phyloP scores from a whole-genome alignment of 495 filamentous ascomycete species.

The Hypoxylon cercidicola region DNA sequence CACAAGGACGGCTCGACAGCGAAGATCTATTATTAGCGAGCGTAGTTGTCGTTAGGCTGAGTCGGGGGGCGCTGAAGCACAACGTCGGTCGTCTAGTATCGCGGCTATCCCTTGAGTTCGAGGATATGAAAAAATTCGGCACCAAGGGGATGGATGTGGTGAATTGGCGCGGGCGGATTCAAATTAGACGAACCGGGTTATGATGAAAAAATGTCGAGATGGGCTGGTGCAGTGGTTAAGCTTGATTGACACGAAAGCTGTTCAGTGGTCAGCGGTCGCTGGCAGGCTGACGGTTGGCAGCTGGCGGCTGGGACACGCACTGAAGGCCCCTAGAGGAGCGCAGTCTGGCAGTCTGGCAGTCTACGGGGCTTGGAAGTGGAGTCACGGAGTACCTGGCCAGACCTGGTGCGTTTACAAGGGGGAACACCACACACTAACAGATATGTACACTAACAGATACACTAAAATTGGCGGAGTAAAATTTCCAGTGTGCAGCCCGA shows the following conservation, averaged over 20 bases:
- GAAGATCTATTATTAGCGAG: slow-evolving; percentile 33
- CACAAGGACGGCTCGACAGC: slow-evolving; percentile 14
- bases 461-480: slow-evolving; percentile 21
- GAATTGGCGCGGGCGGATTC: slow-evolving; percentile 36
- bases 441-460: too few species aligned
- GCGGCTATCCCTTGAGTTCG: slow-evolving; percentile 22
- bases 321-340: slow-evolving; percentile 12
- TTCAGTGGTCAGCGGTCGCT: background rate
- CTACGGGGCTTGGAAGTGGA: slow-evolving; percentile 25
- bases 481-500: slow-evolving; percentile 20
- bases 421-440: slow-evolving; percentile 21
- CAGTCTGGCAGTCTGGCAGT: too few species aligned
- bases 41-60: slow-evolving; percentile 12
- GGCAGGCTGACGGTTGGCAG: too few species aligned
- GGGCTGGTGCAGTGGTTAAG: slow-evolving; percentile 19
- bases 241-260: slow-evolving; percentile 39
- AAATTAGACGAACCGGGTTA: slow-evolving; percentile 37
- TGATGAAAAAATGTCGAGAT: slow-evolving; percentile 39
- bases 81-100: slow-evolving; percentile 19
- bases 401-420: slow-evolving; percentile 7
- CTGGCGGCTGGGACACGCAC: slow-evolving; percentile 22
- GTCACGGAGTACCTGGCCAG: slow-evolving; percentile 17
- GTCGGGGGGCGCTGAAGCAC: slow-evolving; percentile 14
- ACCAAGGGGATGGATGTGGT: slow-evolving; percentile 33
- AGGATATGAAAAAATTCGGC: slow-evolving; percentile 18